Percentiles rank a stretch among this genome's conserved stretches.
phyloP scores from a whole-genome alignment of 345 rosid genomes.

The Ricinus communis region DNA sequence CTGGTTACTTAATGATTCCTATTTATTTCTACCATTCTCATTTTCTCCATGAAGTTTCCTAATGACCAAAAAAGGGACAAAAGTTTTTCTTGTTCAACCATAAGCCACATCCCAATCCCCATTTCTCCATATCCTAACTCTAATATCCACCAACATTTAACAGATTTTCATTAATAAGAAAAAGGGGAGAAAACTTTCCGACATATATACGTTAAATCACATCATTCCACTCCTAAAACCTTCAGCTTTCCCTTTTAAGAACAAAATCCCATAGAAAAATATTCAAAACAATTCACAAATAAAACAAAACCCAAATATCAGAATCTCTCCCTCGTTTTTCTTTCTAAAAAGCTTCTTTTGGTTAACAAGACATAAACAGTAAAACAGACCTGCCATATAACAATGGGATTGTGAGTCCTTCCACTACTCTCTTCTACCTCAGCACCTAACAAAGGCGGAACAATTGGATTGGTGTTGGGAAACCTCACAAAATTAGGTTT shows the following conservation, averaged over 20 bases:
- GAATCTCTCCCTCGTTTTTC: neutral
- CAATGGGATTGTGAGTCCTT: conserved; percentile 24
- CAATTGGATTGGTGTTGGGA: neutral
- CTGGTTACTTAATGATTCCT: neutral
- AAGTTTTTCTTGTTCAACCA: no score
- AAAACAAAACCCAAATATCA: neutral
- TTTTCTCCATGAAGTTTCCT: no score
- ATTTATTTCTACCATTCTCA: neutral
- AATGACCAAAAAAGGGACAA: no score
- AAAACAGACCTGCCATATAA: conserved; percentile 33
- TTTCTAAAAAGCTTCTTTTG: neutral
- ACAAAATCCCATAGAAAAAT: neutral
- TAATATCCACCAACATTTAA: neutral
- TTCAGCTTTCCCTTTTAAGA: neutral
- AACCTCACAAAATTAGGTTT: conserved; percentile 21
- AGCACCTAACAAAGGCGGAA: conserved; percentile 6
- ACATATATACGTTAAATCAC: neutral
- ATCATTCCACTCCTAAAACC: neutral
- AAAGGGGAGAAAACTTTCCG: no score
- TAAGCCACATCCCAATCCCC: no score
- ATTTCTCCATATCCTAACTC: no score
- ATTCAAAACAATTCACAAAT: neutral
- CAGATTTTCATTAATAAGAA: neutral
- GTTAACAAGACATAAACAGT: neutral
- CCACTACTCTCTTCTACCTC: conserved; percentile 26